Conservation (phyloP, 371 early-diverging fungal species). For the Lichtheimia hyalospora region DNA sequence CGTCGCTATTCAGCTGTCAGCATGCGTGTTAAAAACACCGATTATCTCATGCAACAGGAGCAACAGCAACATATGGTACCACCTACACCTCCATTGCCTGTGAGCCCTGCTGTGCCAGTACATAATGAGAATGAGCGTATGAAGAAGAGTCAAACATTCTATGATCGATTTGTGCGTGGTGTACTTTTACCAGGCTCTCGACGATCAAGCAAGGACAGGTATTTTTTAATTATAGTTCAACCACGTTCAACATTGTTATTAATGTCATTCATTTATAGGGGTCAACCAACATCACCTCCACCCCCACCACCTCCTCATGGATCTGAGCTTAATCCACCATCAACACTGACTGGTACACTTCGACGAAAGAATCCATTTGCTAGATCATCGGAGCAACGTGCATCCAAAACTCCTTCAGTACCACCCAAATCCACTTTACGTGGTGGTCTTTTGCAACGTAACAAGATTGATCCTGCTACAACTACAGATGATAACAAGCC, state of each 20-base stretch:
- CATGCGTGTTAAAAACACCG: conserved; percentile 9
- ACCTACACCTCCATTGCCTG: background rate
- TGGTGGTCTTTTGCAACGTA: conserved; percentile 25
- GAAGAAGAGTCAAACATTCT: conserved; percentile 46
- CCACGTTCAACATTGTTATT: background rate
- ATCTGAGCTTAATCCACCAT: conserved; percentile 10
- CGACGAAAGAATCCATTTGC: conserved; percentile 43
- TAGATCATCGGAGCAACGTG: conserved; percentile 10
- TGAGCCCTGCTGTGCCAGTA: background rate
- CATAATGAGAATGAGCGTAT: conserved; percentile 8
- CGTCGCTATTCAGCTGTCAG: conserved; percentile 15
- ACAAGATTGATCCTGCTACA: conserved; percentile 22
- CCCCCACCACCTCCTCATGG: conserved; percentile 10
- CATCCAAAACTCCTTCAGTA: conserved; percentile 18
- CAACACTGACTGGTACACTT: conserved; percentile 30
- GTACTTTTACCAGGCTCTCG: conserved; percentile 22
- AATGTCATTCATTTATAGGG: background rate
- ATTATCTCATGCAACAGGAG: background rate
- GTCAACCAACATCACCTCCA: background rate
- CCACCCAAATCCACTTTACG: conserved; percentile 33
- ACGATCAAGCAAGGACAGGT: conserved; percentile 26
- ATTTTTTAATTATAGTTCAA: background rate
- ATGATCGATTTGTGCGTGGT: conserved; percentile 35
- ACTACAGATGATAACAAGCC: conserved; percentile 1
- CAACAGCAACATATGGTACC: conserved; percentile 3